Base-by-base conservation (phyloP, 2,329 filamentous ascomycete genomes). In the Pseudophaeomoniella oleicola region DNA sequence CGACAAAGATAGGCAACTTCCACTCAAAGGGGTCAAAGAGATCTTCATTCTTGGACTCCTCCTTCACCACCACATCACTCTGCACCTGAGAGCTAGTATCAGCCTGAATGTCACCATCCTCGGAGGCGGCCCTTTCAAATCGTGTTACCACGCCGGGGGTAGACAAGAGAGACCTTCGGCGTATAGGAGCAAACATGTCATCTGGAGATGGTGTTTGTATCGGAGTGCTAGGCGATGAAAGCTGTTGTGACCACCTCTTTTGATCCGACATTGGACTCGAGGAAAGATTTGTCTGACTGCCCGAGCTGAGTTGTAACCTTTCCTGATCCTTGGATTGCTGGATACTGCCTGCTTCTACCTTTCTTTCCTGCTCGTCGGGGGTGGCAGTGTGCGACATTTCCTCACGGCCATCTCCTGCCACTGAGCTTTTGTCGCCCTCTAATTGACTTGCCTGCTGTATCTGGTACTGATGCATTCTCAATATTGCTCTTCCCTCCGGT, bases 1-100 rank as follows among this genome's bases (percentile, higher is more conserved):
- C 39, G n/a, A 37, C 32, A 18, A 38, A 43, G 30, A 37, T 39
- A 4, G 46, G 41, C 6, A 32, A 6, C 14, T 13, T 6, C 31
- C 16, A 13, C 14, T 32, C 31, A 32, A 32, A 32, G 6, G 10
- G n/a, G 14, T 10, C 10, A 32, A 13, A 6, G n/a, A 9, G 9
- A 27, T 27, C 22, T 27, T 27, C 22, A 9, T 27, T n/a, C 22
- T n/a, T n/a, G 6, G 22, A n/a, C n/a, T 6, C n/a, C n/a, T 27
- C 22, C 16, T 32, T 14, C 6, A 32, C n/a, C 6, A 13, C 16
- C 31, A 32, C 10, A 32, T 13, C 31, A 13, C 14, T 6, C 31
- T 9, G 31, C 31, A 9, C 31, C 6, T 17, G n/a, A 14, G 31
- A 14, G 31, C n/a, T 13, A 14, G 31, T 14, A 6, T 6, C 14